phyloP scores from a whole-genome alignment of 2,329 filamentous ascomycete genomes.

The Stenocarpella maydis region DNA sequence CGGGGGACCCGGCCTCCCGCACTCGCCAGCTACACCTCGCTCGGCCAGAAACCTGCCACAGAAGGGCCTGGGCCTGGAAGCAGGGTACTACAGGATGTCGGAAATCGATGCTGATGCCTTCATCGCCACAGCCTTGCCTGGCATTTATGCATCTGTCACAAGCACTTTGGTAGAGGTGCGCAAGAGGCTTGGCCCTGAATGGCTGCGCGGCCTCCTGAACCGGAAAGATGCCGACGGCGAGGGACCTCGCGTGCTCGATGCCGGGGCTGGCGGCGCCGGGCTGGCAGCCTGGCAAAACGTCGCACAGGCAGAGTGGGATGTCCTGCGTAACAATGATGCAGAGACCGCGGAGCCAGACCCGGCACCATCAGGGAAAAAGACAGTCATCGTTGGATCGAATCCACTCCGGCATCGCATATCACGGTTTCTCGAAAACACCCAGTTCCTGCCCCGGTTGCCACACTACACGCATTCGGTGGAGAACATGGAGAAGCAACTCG shows the following conservation, averaged over 20 bases:
- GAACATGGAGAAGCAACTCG: constrained; percentile 65
- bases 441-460: constrained; percentile 89
- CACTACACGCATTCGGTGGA: constrained; percentile 77
- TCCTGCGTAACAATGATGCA: constrained; percentile 62
- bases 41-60: constrained; percentile 66
- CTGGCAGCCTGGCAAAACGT: constrained; percentile 81
- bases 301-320: constrained; percentile 80
- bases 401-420: constrained; percentile 79
- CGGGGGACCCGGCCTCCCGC: constrained; percentile 78
- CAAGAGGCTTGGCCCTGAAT: constrained; percentile 74
- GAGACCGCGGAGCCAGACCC: constrained; percentile 47
- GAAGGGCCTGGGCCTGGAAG: constrained; percentile 70
- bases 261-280: constrained; percentile 76
- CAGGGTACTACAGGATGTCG: constrained; percentile 71
- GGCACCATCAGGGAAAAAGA: constrained; percentile 74
- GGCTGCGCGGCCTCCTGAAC: constrained; percentile 71
- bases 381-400: constrained; percentile 81
- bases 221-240: constrained; percentile 58
- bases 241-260: constrained; percentile 74
- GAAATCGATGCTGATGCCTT: constrained; percentile 80
- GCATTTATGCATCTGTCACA: constrained; percentile 73
- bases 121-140: constrained; percentile 73
- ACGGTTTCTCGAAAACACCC: constrained; percentile 83
- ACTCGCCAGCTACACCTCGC: constrained; percentile 76
- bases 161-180: constrained; percentile 77